Base-by-base conservation (phyloP, 371 early-diverging fungal species). In the Blastocladiella emersonii region DNA sequence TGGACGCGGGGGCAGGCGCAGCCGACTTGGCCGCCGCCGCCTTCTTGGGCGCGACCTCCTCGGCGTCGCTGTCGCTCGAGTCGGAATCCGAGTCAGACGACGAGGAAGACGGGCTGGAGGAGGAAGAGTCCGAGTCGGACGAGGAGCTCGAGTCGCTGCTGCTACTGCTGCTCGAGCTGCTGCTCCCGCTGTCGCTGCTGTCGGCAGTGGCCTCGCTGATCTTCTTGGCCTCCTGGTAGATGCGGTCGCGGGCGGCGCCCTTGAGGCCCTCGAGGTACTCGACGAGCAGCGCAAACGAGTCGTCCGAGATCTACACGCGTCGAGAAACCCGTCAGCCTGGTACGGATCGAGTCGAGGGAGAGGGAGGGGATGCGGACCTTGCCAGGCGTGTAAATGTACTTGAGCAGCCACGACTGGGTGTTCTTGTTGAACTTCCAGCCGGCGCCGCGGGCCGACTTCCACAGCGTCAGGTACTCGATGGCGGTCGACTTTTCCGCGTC, bases 361-460 rank as follows among this genome's bases (percentile, higher is more conserved):
- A n/a, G n/a, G n/a, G n/a, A n/a, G n/a, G n/a, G n/a, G n/a, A n/a
- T n/a, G n/a, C n/a, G n/a, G n/a, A n/a, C n/a, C n/a, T n/a, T n/a
- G n/a, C n/a, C n/a, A n/a, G 63, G 67, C 19, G 56, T 32, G 49
- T 72, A 72, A 19, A 72, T 34, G 59, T 72, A 67, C 12, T 66
- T 67, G 41, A 70, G 44, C 10, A 72, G 25, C 72, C 72, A 72
- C 35, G 64, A 61, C 37, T 72, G 70, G 57, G 51, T 64, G 30
- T 66, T 67, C 56, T 70, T 70, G 64, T 62, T 69, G 63, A 72
- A 72, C 41, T 70, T 70, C 72, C 72, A 72, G 1, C 59, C 21
- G 1, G 7, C 44, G 8, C 8, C 5, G 15, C 61, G 63, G 34
- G 45, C 39, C 17, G 37, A 21, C 19, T 55, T 48, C 68, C 66